Evolutionary conservation across 2,329 filamentous ascomycete species (phyloP), one percentile per base, ranked within the genome.

Genomic region (Pseudogymnoascus sp.): DNA sequence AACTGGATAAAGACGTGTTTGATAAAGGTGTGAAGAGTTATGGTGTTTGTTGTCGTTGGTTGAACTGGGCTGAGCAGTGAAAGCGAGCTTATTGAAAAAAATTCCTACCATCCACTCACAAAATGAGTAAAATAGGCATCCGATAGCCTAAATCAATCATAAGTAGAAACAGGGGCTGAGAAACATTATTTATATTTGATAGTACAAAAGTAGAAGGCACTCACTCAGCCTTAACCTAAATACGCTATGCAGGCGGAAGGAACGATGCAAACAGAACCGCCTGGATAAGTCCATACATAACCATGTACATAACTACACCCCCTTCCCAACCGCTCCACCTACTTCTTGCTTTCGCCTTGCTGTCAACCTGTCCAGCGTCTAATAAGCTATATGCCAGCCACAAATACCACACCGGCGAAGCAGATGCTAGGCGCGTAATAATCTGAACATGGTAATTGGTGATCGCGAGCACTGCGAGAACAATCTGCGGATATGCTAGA

Each of bases 371-470:
- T 21, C 66, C 5, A 66, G 72, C 25, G 72, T 71, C 8, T 70
- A 68, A 23, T 76, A 72, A 53, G 73, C 68, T 5, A 84, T 69
- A 35, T 0, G 89, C 90, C 40, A 96, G 73, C 80, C 88, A 91
- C 80, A 89, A 87, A 73, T 96, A 94, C 91, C 92, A 97, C 16
- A 94, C 76, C 1, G 92, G 90, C 74, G 93, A 96, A 0, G 87
- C 93, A 0, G 92, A 96, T 1, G 91, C 88, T 14, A 99, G 82
- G 23, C 94, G 85, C 50, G 89, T 96, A 70, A 97, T 88, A 68
- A 99, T 95, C 75, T 99, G 94, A 25, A 97, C 89, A 72, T 99
- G 94, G 72, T 95, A 96, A 66, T 79, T 91, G 11, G 87, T 91
- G 18, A 92, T 75, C 18, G 91, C 90, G 64, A 93, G 74, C 2